phyloP scores from a whole-genome alignment of 768 basidiomycete species.

The Epithele typhae region DNA sequence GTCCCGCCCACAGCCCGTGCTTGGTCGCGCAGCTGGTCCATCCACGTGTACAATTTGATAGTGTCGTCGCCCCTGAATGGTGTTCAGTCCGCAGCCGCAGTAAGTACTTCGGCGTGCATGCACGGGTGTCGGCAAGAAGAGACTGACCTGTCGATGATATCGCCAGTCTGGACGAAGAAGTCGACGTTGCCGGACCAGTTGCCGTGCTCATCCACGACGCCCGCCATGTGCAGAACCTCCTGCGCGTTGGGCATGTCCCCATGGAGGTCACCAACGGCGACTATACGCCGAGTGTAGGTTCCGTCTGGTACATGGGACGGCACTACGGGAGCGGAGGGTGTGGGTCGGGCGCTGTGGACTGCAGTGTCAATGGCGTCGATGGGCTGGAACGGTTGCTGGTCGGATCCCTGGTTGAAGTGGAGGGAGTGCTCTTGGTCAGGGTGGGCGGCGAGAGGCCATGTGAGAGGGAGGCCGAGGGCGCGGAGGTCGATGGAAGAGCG shows the following conservation, averaged over 20 bases:
- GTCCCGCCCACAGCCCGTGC: constrained; percentile 65
- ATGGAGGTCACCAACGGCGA: constrained; percentile 91
- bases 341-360: background rate
- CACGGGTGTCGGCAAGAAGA: background rate
- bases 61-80: constrained; percentile 78
- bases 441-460: constrained; percentile 22
- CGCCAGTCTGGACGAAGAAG: constrained; percentile 91
- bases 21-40: constrained; percentile 78
- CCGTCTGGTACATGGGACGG: background rate
- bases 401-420: constrained; percentile 1
- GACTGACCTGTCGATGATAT: constrained; percentile 84
- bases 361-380: background rate
- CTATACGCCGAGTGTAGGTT: constrained; percentile 44
- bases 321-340: background rate
- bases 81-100: no score
- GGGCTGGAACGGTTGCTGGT: background rate
- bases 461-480: constrained; percentile 15
- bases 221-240: constrained; percentile 75
- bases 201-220: constrained; percentile 65
- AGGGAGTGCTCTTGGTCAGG: constrained; percentile 15
- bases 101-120: background rate
- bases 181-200: constrained; percentile 83
- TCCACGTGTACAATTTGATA: constrained; percentile 76
- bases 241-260: constrained; percentile 81
- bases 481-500: constrained; percentile 15